Evolutionary conservation across 2,329 filamentous ascomycete species (phyloP).

Genomic region (Scytalidium lignicola): DNA sequence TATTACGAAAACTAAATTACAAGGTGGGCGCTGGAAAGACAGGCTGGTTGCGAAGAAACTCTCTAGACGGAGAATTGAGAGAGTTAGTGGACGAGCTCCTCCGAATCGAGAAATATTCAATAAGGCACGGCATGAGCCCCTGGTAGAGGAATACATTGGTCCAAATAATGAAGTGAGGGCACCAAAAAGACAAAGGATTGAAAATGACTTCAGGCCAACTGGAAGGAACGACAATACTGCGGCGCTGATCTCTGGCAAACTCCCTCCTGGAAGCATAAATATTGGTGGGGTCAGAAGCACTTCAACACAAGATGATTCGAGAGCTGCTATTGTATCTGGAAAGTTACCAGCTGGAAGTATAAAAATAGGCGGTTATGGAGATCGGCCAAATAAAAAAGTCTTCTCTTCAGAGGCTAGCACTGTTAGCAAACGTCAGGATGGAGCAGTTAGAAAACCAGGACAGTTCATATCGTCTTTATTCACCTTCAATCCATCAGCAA

Average conservation of each 20-base stretch:
- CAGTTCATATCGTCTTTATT: constrained; percentile 89
- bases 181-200: constrained; percentile 42
- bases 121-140: constrained; percentile 17
- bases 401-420: constrained; percentile 18
- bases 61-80: constrained; percentile 45
- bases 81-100: constrained; percentile 11
- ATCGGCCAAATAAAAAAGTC: background rate
- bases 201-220: constrained; percentile 12
- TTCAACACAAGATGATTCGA: constrained; percentile 10
- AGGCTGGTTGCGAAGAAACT: constrained; percentile 74
- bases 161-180: constrained; percentile 17
- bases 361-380: constrained; percentile 19
- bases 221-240: constrained; percentile 13
- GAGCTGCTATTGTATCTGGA: constrained; percentile 25
- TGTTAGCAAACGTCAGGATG: constrained; percentile 26
- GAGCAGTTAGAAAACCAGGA: constrained; percentile 35
- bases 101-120: constrained; percentile 22
- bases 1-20: constrained; percentile 60
- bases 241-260: constrained; percentile 26
- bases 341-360: constrained; percentile 33
- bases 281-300: constrained; percentile 14
- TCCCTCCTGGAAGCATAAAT: constrained; percentile 29
- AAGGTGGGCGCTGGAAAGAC: constrained; percentile 91
- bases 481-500: constrained; percentile 76
- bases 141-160: constrained; percentile 27